Conservation (phyloP, 2,329 filamentous ascomycete genomes). For the Ascochyta koolunga region DNA sequence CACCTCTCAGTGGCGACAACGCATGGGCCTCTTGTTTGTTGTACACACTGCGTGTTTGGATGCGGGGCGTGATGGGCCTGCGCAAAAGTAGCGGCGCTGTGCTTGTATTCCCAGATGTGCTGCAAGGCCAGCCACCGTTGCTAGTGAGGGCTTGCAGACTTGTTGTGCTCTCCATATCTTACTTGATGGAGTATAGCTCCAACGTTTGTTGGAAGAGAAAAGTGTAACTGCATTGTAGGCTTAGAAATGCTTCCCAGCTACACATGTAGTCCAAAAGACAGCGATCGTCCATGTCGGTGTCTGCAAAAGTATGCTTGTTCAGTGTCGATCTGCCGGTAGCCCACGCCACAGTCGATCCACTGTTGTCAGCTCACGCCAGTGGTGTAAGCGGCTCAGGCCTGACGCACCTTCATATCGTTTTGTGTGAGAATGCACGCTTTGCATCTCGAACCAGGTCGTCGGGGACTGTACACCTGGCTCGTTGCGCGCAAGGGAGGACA, state of each 20-base stretch:
- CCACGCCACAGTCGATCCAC: constrained; percentile 3
- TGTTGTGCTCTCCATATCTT: constrained; percentile 15
- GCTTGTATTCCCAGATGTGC: constrained; percentile 22
- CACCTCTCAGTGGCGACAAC: constrained; percentile 11
- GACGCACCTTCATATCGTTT: constrained; percentile 24
- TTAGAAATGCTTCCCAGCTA: neutral
- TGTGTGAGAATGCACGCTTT: constrained; percentile 25
- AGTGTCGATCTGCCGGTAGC: neutral
- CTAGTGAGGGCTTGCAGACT: constrained; percentile 8
- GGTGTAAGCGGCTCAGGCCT: constrained; percentile 14
- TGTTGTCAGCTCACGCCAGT: constrained; percentile 5
- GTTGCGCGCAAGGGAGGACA: constrained; percentile 28
- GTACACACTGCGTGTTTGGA: constrained; percentile 30
- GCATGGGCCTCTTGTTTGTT: constrained; percentile 17
- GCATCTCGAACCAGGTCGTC: constrained; percentile 27
- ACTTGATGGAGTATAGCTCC: constrained; percentile 4
- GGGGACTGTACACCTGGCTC: constrained; percentile 19
- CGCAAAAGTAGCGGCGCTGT: constrained; percentile 21
- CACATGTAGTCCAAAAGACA: neutral
- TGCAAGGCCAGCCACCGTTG: constrained; percentile 29
- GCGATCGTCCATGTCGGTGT: neutral
- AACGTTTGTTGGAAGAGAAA: neutral
- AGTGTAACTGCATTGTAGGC: neutral
- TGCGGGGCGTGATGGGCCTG: constrained; percentile 26
- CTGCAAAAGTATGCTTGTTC: neutral